phyloP scores from a whole-genome alignment of 1,139 yeast genomes.

The Candida smagusa region DNA sequence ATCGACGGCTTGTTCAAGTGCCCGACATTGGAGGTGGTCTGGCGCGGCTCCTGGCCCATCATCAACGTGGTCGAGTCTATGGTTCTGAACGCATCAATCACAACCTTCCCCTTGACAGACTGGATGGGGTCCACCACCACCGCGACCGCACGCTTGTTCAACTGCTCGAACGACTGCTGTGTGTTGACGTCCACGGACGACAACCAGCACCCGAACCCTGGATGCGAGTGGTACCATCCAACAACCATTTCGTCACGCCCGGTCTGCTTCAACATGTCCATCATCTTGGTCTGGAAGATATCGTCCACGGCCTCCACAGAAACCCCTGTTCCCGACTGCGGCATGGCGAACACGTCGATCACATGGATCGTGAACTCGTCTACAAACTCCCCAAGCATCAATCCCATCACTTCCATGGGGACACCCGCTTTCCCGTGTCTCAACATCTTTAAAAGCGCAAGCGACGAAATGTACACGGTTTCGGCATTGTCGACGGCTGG shows the following conservation, averaged over 20 bases:
- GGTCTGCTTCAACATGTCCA: slow-evolving; percentile 98
- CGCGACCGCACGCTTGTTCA: slow-evolving; percentile 93
- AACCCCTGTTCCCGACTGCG: slow-evolving; percentile 97
- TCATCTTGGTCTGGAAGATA: slow-evolving; percentile 97
- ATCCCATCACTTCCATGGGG: slow-evolving; percentile 99
- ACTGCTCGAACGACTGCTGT: slow-evolving; percentile 94
- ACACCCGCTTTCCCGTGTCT: slow-evolving; percentile 99
- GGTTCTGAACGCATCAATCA: slow-evolving; percentile 95
- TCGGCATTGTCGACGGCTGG: slow-evolving; percentile 93
- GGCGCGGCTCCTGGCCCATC: slow-evolving; percentile 98
- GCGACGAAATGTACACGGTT: slow-evolving; percentile 92
- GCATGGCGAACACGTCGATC: slow-evolving; percentile 98
- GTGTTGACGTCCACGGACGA: slow-evolving; percentile 97
- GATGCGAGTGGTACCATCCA: slow-evolving; percentile 99
- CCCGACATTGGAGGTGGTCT: slow-evolving; percentile 94
- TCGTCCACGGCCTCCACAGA: slow-evolving; percentile 99
- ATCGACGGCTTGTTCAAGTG: slow-evolving; percentile 96
- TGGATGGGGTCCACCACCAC: slow-evolving; percentile 98
- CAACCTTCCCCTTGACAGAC: slow-evolving; percentile 97
- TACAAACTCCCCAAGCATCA: slow-evolving; percentile 97
- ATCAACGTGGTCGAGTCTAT: slow-evolving; percentile 84
- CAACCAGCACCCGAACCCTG: slow-evolving; percentile 99
- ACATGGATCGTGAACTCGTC: slow-evolving; percentile 98
- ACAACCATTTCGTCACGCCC: slow-evolving; percentile 99
- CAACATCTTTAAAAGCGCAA: slow-evolving; percentile 93